Conservation (phyloP, 1,284 basidiomycete genomes). For the Boletellus deceptivus region DNA sequence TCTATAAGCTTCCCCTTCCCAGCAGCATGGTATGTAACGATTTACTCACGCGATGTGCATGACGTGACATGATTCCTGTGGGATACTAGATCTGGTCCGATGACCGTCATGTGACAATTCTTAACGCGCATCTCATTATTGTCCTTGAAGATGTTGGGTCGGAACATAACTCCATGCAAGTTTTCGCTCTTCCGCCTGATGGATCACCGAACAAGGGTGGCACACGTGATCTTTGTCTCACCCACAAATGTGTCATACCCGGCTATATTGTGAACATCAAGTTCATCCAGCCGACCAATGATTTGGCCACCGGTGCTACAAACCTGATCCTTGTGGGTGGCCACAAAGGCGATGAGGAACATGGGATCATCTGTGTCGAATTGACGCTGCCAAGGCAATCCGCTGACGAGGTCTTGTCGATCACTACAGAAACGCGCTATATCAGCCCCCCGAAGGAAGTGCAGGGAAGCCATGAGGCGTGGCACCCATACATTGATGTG, state of each 20-base stretch:
- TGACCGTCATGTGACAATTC: background rate
- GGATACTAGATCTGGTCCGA: too few species aligned
- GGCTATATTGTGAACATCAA: background rate
- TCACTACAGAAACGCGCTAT: background rate
- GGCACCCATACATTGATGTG: background rate
- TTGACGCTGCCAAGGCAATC: background rate
- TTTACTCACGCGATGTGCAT: background rate
- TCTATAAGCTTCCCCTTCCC: background rate
- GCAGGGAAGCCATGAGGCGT: background rate
- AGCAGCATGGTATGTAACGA: background rate
- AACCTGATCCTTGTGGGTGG: background rate
- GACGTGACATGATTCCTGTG: background rate
- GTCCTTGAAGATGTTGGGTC: background rate
- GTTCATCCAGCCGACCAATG: background rate
- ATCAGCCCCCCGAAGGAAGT: background rate
- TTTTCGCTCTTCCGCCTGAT: background rate
- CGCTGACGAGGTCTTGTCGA: background rate
- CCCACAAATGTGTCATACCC: background rate
- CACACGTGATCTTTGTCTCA: background rate
- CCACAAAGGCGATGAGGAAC: background rate
- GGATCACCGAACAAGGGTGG: background rate
- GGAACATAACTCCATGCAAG: background rate
- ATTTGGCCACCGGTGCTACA: background rate
- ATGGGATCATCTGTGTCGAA: background rate
- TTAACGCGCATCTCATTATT: background rate